A percentile compares a stretch with the other conserved stretches of the same genome.
phyloP scores from a whole-genome alignment of 495 filamentous ascomycete genomes.

The Margaritispora aquatica region DNA sequence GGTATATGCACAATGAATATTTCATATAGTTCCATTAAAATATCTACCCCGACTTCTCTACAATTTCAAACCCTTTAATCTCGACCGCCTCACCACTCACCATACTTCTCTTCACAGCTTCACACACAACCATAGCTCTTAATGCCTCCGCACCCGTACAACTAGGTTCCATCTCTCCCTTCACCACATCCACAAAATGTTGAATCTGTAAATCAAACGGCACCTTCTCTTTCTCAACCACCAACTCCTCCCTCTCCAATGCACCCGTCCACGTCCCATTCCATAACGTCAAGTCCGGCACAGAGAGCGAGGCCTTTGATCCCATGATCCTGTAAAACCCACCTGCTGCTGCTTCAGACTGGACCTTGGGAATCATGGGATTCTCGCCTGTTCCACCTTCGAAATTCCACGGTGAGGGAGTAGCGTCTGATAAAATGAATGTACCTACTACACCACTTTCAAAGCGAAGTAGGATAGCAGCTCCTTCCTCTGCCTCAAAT shows the following conservation, averaged over 20 bases:
- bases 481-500: conserved; percentile 51
- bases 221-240: conserved; percentile 30
- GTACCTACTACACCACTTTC: conserved; percentile 51
- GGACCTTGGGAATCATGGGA: conserved; percentile 38
- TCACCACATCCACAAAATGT: conserved; percentile 50
- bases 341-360: conserved; percentile 20
- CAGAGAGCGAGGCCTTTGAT: conserved; percentile 43
- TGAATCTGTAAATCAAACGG: conserved; percentile 51
- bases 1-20: background rate
- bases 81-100: conserved; percentile 24
- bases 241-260: conserved; percentile 26
- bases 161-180: conserved; percentile 34
- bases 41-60: background rate
- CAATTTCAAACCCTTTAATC: conserved; percentile 16
- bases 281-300: conserved; percentile 51
- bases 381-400: conserved; percentile 55
- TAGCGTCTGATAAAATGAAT: conserved; percentile 48
- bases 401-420: conserved; percentile 46
- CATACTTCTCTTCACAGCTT: conserved; percentile 36
- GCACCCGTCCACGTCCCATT: conserved; percentile 32
- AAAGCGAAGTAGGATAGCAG: conserved; percentile 48
- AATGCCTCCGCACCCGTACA: conserved; percentile 41
- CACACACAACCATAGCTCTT: conserved; percentile 37
- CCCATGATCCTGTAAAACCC: conserved; percentile 56
- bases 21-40: background rate